Conservation (phyloP, 1,284 basidiomycete species). For the Termitomyces sp. region DNA sequence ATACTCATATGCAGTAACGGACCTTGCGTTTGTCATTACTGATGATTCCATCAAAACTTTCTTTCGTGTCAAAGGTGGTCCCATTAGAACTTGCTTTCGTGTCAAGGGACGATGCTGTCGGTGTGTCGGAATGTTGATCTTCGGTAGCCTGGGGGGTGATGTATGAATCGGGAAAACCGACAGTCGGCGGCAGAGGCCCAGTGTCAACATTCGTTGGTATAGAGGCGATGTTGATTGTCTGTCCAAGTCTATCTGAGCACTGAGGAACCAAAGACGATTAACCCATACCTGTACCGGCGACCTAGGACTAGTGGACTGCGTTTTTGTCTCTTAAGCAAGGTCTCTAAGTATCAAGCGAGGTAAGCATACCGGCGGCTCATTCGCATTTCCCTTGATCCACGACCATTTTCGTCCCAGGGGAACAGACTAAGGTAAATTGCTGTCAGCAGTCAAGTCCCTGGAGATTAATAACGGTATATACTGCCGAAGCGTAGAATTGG, state of each 20-base stretch:
- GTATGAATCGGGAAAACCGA: not conserved
- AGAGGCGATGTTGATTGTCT: not conserved
- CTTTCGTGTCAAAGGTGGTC: not conserved
- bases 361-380: not conserved
- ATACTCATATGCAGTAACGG: not conserved
- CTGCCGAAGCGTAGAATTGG: not conserved
- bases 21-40: conserved; percentile 1
- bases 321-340: not conserved
- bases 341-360: not conserved
- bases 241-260: not conserved
- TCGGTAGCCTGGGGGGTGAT: not conserved
- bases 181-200: not conserved
- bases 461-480: not conserved
- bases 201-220: not conserved
- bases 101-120: not conserved
- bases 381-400: not conserved
- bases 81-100: no score
- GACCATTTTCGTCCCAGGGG: conserved; percentile 1
- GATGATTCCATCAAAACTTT: not conserved
- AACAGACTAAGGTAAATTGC: not conserved
- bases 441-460: not conserved
- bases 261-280: not conserved
- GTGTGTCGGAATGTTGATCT: not conserved
- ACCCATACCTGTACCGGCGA: not conserved
- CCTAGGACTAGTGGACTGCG: not conserved